phyloP scores from a whole-genome alignment of 2,329 filamentous ascomycete species.

The Drechslerella stenobrocha region DNA sequence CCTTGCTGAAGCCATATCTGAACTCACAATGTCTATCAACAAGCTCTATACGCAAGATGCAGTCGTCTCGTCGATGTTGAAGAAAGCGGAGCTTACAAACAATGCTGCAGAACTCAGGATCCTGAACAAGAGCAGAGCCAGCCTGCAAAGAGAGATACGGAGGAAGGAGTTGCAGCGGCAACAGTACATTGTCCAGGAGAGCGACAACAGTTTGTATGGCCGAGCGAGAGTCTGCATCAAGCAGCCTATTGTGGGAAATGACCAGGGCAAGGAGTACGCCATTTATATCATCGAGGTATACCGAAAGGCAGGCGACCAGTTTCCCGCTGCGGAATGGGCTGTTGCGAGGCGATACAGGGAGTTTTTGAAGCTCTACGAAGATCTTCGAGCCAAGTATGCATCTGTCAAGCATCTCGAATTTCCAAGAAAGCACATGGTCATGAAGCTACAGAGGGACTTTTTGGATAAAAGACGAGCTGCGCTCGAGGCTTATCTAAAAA shows the following conservation, averaged over 20 bases:
- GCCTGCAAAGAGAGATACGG: constrained; percentile 85
- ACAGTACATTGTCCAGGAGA: constrained; percentile 96
- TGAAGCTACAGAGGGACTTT: constrained; percentile 96
- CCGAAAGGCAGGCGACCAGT: constrained; percentile 86
- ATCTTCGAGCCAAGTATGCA: constrained; percentile 78
- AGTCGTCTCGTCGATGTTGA: constrained; percentile 85
- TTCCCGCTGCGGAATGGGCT: constrained; percentile 93
- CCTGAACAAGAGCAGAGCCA: constrained; percentile 88
- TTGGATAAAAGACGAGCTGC: constrained; percentile 82
- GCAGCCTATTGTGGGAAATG: constrained; percentile 88
- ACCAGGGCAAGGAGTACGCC: constrained; percentile 90
- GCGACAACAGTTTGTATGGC: constrained; percentile 93
- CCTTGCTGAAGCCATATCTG: constrained; percentile 86
- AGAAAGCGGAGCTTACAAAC: constrained; percentile 95
- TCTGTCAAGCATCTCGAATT: constrained; percentile 90
- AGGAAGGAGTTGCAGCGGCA: constrained; percentile 94
- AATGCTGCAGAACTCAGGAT: constrained; percentile 93
- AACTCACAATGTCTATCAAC: constrained; percentile 86
- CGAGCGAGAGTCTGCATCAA: constrained; percentile 88
- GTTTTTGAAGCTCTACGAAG: constrained; percentile 93
- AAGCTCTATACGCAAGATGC: constrained; percentile 83
- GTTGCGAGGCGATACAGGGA: constrained; percentile 94
- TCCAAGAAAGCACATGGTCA: constrained; percentile 84
- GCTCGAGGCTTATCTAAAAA: constrained; percentile 75
- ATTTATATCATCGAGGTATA: constrained; percentile 89